Conservation (phyloP, 2,329 filamentous ascomycete species). For the Neodidymelliopsis sp. region DNA sequence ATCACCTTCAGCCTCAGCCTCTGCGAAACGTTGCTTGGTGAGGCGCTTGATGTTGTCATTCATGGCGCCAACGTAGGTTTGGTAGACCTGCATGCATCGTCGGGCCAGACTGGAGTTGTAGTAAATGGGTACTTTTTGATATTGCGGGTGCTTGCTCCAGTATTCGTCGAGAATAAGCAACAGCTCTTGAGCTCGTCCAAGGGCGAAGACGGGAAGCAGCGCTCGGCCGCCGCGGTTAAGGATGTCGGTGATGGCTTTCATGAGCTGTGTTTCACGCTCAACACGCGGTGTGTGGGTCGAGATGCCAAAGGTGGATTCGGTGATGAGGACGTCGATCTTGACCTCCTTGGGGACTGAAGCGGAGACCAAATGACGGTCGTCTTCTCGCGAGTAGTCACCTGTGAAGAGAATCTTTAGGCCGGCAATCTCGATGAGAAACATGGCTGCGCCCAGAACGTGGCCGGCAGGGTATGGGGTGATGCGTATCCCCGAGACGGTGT, state of each 20-base stretch:
- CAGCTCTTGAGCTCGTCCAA: conserved; percentile 92
- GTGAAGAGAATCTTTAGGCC: conserved; percentile 97
- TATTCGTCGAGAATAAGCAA: conserved; percentile 96
- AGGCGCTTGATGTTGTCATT: conserved; percentile 98
- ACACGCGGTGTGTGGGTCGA: conserved; percentile 89
- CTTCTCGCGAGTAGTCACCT: conserved; percentile 94
- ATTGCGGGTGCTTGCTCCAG: conserved; percentile 88
- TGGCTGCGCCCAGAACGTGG: conserved; percentile 96
- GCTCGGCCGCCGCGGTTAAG: conserved; percentile 91
- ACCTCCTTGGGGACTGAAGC: conserved; percentile 87
- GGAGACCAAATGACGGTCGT: conserved; percentile 93
- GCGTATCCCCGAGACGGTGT: conserved; percentile 93
- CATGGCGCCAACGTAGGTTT: conserved; percentile 98
- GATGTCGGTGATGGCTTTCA: conserved; percentile 93
- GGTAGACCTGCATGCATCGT: conserved; percentile 98
- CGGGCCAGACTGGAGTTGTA: conserved; percentile 94
- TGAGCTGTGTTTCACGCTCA: conserved; percentile 89
- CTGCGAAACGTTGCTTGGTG: conserved; percentile 91
- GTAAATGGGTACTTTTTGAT: conserved; percentile 92
- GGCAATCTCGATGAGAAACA: conserved; percentile 98
- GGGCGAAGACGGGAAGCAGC: conserved; percentile 92
- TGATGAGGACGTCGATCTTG: conserved; percentile 95
- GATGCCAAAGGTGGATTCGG: conserved; percentile 96
- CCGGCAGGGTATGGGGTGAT: conserved; percentile 97
- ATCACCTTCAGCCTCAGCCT: conserved; percentile 82